Percentiles rank a stretch among this genome's conserved stretches.
Conservation (phyloP, 441 rosid species). For the Pelargonium exstipulatum region DNA sequence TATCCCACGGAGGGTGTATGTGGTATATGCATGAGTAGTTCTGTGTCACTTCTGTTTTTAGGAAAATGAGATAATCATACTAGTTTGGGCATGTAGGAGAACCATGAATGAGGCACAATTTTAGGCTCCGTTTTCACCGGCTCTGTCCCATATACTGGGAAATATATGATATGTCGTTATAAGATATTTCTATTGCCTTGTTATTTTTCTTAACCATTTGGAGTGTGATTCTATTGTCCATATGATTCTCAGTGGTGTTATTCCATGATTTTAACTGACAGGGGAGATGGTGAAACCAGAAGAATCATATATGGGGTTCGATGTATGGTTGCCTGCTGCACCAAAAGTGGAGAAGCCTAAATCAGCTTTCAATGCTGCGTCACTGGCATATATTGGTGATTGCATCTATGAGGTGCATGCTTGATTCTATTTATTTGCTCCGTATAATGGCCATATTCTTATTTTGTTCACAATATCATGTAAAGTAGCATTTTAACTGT, state of each 20-base stretch:
- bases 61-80: neutral
- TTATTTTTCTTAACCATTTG: neutral
- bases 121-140: neutral
- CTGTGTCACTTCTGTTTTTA: neutral
- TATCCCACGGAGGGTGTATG: neutral
- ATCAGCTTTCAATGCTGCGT: constrained; percentile 63
- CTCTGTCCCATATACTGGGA: neutral
- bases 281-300: constrained; percentile 25
- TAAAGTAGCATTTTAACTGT: neutral
- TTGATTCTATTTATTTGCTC: constrained; percentile 7
- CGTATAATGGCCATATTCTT: neutral
- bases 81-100: neutral
- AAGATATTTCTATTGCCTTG: neutral
- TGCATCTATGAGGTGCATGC: constrained; percentile 66
- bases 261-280: neutral
- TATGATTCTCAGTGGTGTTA: neutral
- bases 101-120: neutral
- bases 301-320: constrained; percentile 55
- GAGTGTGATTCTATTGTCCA: neutral
- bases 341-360: constrained; percentile 86
- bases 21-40: neutral
- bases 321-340: constrained; percentile 68
- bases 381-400: constrained; percentile 73
- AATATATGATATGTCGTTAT: too few relatives aligned
- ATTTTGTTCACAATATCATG: neutral